phyloP scores from a whole-genome alignment of 768 basidiomycete genomes.

The Termitomyces sp. region DNA sequence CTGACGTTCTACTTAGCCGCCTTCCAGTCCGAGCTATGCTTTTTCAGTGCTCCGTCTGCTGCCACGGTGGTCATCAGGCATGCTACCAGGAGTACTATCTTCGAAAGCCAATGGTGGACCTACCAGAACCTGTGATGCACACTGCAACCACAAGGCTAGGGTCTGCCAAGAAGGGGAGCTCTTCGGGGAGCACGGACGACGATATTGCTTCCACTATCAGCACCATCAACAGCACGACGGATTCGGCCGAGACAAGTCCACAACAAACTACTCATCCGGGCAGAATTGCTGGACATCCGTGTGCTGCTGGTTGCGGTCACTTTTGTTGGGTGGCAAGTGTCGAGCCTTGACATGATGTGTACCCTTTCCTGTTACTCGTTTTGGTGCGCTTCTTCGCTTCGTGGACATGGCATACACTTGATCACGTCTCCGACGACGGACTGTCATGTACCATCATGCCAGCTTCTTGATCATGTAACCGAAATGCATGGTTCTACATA shows the following conservation, averaged over 20 bases:
- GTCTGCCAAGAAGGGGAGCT: slow-evolving; percentile 14
- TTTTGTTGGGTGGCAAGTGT: slow-evolving; percentile 63
- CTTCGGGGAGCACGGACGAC: slow-evolving; percentile 23
- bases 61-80: slow-evolving; percentile 78
- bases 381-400: not conserved
- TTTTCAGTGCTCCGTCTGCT: slow-evolving; percentile 73
- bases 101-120: slow-evolving; percentile 51
- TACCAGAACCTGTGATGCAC: slow-evolving; percentile 28
- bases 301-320: slow-evolving; percentile 83
- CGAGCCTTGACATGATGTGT: slow-evolving; percentile 12
- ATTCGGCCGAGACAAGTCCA: slow-evolving; percentile 20
- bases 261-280: slow-evolving; percentile 10
- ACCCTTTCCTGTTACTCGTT: not conserved
- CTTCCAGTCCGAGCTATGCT: slow-evolving; percentile 70
- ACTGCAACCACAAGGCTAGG: slow-evolving; percentile 10
- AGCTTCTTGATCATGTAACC: slow-evolving; percentile 2
- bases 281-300: slow-evolving; percentile 53
- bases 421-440: not conserved
- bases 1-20: slow-evolving; percentile 42
- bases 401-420: not conserved
- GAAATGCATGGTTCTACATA: not conserved
- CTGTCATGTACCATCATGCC: not conserved
- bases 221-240: slow-evolving; percentile 18
- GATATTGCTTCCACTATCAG: slow-evolving; percentile 21
- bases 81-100: slow-evolving; percentile 73